These are phyloP conservation scores for Aspergillus conjunctus DNA, from an alignment of 495 filamentous ascomycete genomes.

Conservation along the genomic window DNA sequence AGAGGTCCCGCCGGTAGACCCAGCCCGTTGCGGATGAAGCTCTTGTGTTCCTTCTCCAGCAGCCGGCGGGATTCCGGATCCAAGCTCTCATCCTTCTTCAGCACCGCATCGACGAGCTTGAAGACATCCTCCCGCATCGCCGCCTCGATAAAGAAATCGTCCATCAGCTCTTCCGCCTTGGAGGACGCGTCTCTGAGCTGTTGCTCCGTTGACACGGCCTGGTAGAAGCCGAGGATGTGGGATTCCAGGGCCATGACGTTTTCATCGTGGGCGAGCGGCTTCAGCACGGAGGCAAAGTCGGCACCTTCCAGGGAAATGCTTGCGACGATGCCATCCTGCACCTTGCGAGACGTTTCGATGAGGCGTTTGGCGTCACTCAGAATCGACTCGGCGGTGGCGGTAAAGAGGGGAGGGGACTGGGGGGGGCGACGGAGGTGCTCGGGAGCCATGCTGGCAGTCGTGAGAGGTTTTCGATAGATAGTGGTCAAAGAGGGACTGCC, in stretches of 20 bases:
- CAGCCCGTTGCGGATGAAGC: conserved; percentile 64
- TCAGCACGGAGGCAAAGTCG: conserved; percentile 65
- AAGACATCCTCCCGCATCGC: conserved; percentile 71
- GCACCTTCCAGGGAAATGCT: conserved; percentile 65
- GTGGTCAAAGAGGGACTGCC: conserved; percentile 20
- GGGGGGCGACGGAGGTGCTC: conserved; percentile 68
- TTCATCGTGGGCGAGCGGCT: conserved; percentile 69
- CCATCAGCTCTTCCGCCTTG: conserved; percentile 66
- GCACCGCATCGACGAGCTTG: conserved; percentile 60
- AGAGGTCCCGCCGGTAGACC: conserved; percentile 61
- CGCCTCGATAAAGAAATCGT: conserved; percentile 67
- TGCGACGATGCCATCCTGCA: conserved; percentile 75
- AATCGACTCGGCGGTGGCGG: conserved; percentile 74
- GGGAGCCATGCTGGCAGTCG: conserved; percentile 68
- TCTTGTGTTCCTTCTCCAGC: conserved; percentile 70
- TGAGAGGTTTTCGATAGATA: conserved; percentile 49
- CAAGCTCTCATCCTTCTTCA: conserved; percentile 60
- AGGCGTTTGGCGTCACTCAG: conserved; percentile 74
- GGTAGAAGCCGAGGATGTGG: conserved; percentile 74
- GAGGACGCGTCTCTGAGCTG: conserved; percentile 71
- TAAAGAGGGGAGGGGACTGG: conserved; percentile 84
- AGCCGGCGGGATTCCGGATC: conserved; percentile 65
- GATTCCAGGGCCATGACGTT: conserved; percentile 60
- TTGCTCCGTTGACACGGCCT: conserved; percentile 71
- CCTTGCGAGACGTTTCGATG: conserved; percentile 64